These are phyloP conservation scores for Cinnamomum micranthum DNA, from an alignment of 164 flowering plant species.

Conservation along the genomic window DNA sequence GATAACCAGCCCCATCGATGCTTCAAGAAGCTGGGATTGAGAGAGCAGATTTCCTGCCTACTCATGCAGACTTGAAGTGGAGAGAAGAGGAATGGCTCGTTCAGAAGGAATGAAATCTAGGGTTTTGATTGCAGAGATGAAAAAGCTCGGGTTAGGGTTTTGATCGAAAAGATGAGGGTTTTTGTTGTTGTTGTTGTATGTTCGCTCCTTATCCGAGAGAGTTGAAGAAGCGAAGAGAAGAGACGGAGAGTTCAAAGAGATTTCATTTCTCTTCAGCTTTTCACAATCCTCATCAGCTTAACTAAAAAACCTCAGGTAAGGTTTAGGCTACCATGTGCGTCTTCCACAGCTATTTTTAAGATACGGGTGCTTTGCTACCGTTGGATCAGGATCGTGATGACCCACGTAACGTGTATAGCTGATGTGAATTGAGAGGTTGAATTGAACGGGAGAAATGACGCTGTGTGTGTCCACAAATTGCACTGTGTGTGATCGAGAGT, in stretches of 20 bases:
- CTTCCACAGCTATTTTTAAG: neutral
- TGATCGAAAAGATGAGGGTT: neutral
- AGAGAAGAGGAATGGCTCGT: neutral
- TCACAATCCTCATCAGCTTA: neutral
- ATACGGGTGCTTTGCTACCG: neutral
- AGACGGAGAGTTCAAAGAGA: neutral
- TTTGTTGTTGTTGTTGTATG: neutral
- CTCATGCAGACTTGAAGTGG: constrained; percentile 30
- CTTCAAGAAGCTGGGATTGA: constrained; percentile 25
- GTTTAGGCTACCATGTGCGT: neutral
- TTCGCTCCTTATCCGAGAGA: neutral
- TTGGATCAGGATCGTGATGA: neutral
- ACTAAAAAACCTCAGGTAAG: neutral
- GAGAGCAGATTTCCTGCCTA: constrained; percentile 22
- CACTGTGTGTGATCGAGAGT: no score
- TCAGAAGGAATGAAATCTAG: neutral
- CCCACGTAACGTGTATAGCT: neutral
- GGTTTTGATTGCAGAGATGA: neutral
- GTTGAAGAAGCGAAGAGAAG: neutral
- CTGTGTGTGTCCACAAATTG: no score
- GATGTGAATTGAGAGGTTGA: neutral
- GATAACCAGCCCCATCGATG: constrained; percentile 40
- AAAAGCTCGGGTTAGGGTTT: neutral
- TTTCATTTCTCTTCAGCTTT: neutral
- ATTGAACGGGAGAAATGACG: no score